phyloP scores from a whole-genome alignment of 164 flowering plant genomes.

The Annona squamosa region DNA sequence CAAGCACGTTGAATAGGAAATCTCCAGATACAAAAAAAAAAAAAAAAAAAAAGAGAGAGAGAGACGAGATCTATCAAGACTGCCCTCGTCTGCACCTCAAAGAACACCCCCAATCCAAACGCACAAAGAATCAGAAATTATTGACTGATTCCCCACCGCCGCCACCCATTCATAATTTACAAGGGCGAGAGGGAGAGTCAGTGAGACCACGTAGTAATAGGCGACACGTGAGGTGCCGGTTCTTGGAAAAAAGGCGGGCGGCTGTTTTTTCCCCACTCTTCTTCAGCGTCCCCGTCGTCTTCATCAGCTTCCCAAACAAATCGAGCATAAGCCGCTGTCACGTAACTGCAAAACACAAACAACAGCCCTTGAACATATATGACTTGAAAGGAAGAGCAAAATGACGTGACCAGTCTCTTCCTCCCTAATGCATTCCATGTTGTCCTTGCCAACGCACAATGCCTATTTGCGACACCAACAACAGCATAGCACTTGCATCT shows the following conservation, averaged over 20 bases:
- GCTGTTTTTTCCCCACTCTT: constrained; percentile 14
- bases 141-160: neutral
- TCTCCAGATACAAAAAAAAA: neutral
- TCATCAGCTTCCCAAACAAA: constrained; percentile 49
- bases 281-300: constrained; percentile 28
- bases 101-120: neutral
- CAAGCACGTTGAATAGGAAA: too few species aligned
- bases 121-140: neutral
- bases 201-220: neutral
- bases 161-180: neutral
- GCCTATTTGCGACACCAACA: too few species aligned
- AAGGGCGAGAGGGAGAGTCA: neutral
- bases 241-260: neutral
- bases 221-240: neutral
- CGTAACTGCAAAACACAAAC: constrained; percentile 29
- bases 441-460: too few species aligned
- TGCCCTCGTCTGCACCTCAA: neutral
- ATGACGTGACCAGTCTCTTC: too few species aligned
- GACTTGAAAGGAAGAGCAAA: too few species aligned
- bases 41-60: too few species aligned
- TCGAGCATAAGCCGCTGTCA: constrained; percentile 38
- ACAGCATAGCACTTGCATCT: too few species aligned
- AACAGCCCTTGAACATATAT: too few species aligned
- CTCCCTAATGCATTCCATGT: too few species aligned
- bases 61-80: too few species aligned